These are phyloP conservation scores for Colletotrichum somersetense DNA, from an alignment of 2,329 filamentous ascomycete genomes.

Conservation along the genomic window DNA sequence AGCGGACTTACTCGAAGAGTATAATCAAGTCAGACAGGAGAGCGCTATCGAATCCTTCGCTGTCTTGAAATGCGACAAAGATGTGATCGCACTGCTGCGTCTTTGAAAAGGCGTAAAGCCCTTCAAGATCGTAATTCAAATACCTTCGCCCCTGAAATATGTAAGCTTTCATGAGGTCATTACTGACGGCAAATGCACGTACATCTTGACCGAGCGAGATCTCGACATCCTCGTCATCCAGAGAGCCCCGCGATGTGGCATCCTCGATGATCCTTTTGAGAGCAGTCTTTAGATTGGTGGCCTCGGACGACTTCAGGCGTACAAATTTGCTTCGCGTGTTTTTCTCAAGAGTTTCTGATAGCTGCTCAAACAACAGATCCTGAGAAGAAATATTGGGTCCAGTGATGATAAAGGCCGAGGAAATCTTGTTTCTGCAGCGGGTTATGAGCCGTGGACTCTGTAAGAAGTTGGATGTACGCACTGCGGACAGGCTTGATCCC, in stretches of 20 bases:
- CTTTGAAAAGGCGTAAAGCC: slow-evolving; percentile 71
- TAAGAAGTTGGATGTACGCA: slow-evolving; percentile 22
- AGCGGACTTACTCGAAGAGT: slow-evolving; percentile 70
- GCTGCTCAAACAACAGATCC: slow-evolving; percentile 78
- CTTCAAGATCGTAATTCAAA: slow-evolving; percentile 83
- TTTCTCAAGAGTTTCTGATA: slow-evolving; percentile 68
- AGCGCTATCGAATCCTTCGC: slow-evolving; percentile 81
- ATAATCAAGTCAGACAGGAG: slow-evolving; percentile 79
- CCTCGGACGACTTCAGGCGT: slow-evolving; percentile 76
- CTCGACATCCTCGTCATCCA: slow-evolving; percentile 68
- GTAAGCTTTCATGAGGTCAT: slow-evolving; percentile 37
- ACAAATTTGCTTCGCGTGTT: slow-evolving; percentile 69
- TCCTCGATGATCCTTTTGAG: slow-evolving; percentile 81
- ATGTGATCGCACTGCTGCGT: slow-evolving; percentile 69
- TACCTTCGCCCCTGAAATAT: slow-evolving; percentile 69
- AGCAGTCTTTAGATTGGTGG: slow-evolving; percentile 78
- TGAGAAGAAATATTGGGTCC: slow-evolving; percentile 85
- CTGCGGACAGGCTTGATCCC: slow-evolving; percentile 50
- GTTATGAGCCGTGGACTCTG: neutral
- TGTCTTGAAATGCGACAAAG: slow-evolving; percentile 82
- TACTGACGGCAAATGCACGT: slow-evolving; percentile 45
- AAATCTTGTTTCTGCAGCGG: slow-evolving; percentile 62
- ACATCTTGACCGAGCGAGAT: slow-evolving; percentile 62
- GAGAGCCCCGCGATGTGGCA: slow-evolving; percentile 58
- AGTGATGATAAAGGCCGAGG: slow-evolving; percentile 79